phyloP scores from a whole-genome alignment of 2,329 filamentous ascomycete species.

The Fusarium sp. region DNA sequence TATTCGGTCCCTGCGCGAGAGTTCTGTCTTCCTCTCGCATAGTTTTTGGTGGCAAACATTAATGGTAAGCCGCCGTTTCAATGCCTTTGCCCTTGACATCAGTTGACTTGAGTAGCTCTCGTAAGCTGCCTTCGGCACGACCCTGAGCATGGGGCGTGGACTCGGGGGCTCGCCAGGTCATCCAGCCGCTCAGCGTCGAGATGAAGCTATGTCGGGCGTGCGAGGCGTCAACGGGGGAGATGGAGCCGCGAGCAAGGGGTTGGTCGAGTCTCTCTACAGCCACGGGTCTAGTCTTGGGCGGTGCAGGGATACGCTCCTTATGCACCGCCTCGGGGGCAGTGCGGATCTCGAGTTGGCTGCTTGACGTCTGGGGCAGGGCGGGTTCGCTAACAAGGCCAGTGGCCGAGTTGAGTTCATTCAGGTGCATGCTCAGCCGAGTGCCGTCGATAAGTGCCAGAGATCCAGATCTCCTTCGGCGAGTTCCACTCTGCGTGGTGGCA shows the following conservation, averaged over 20 bases:
- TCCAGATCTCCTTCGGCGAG: constrained; percentile 42
- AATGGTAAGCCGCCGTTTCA: constrained; percentile 33
- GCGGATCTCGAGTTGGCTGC: constrained; percentile 58
- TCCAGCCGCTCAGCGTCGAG: constrained; percentile 55
- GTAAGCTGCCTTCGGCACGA: constrained; percentile 64
- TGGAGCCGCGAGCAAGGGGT: constrained; percentile 41
- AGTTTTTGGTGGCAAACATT: background rate
- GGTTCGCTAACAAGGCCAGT: constrained; percentile 61
- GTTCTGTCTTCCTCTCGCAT: constrained; percentile 43
- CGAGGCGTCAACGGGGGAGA: constrained; percentile 38
- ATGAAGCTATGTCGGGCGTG: constrained; percentile 46
- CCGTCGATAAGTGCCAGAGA: constrained; percentile 51
- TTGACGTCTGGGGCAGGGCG: constrained; percentile 65
- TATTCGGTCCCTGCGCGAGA: constrained; percentile 25
- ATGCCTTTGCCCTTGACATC: constrained; percentile 49
- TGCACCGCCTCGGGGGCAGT: constrained; percentile 44
- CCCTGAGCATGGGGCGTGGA: constrained; percentile 46
- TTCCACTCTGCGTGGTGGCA: constrained; percentile 24
- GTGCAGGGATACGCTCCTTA: constrained; percentile 35
- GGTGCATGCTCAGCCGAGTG: constrained; percentile 46
- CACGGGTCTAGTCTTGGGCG: constrained; percentile 24
- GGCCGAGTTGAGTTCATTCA: constrained; percentile 44
- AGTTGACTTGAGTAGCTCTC: constrained; percentile 57
- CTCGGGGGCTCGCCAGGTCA: constrained; percentile 52
- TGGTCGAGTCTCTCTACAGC: constrained; percentile 41